phyloP scores from a whole-genome alignment of 129 eudicot genomes.

The Saussurea involucrata region DNA sequence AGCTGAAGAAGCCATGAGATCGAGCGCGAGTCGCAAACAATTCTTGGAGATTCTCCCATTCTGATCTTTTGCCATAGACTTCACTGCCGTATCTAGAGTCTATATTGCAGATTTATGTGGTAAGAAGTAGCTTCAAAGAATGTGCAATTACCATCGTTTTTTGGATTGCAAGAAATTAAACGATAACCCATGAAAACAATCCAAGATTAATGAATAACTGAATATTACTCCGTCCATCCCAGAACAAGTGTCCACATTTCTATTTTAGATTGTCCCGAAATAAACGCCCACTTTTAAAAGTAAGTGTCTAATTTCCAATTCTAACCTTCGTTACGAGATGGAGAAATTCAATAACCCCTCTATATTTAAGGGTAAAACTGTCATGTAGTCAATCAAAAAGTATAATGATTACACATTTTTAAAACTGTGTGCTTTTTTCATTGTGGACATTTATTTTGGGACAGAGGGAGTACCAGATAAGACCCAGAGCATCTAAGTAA shows the following conservation, averaged over 20 bases:
- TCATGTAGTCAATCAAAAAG: background rate
- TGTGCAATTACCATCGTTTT: background rate
- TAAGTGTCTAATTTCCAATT: background rate
- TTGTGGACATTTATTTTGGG: background rate
- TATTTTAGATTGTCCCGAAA: background rate
- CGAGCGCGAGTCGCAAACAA: slow-evolving; percentile 58
- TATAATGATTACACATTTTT: background rate
- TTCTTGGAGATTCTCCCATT: slow-evolving; percentile 67
- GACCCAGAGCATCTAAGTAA: background rate
- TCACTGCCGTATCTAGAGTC: slow-evolving; percentile 61
- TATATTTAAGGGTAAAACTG: background rate
- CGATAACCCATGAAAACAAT: background rate
- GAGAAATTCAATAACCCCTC: background rate
- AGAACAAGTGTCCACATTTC: background rate
- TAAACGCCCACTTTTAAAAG: background rate
- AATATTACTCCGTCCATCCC: background rate
- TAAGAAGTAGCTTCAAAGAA: slow-evolving; percentile 4
- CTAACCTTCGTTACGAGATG: background rate
- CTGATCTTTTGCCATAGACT: slow-evolving; percentile 63
- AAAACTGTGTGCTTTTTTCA: background rate
- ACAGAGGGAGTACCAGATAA: background rate
- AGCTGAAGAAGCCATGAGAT: slow-evolving; percentile 71
- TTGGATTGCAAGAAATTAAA: background rate
- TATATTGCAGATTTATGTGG: slow-evolving; percentile 22
- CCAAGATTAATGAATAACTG: too few relatives aligned